These are phyloP conservation scores for Sporothrix euskadiensis DNA, from an alignment of 2,329 filamentous ascomycete species.

Conservation along the genomic window DNA sequence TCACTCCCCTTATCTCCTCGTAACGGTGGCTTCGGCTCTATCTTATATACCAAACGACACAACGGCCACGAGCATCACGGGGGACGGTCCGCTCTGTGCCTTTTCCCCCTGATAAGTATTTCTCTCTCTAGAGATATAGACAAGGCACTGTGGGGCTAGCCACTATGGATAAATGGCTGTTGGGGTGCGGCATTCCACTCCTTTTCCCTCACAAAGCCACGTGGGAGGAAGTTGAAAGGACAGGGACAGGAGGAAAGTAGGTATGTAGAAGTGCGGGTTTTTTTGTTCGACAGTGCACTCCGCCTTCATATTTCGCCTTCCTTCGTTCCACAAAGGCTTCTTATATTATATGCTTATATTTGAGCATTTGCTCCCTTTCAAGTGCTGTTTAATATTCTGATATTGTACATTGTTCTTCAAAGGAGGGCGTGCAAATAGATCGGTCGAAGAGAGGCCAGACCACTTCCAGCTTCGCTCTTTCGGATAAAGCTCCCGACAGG, in stretches of 20 bases:
- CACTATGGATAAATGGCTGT: conserved; percentile 19
- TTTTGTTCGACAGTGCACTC: not conserved
- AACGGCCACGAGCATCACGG: conserved; percentile 11
- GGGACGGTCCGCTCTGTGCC: conserved; percentile 22
- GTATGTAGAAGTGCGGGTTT: not conserved
- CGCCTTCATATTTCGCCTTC: not conserved
- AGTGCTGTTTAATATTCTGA: not conserved
- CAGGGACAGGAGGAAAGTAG: not conserved
- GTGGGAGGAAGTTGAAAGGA: not conserved
- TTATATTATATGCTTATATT: not conserved
- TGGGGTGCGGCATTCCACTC: not conserved
- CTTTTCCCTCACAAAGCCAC: not conserved
- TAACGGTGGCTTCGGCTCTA: conserved; percentile 23
- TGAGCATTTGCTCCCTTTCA: not conserved
- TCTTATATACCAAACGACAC: not conserved
- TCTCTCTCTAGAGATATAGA: not conserved
- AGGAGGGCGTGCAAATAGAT: not conserved
- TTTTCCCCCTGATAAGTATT: not conserved
- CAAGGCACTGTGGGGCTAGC: not conserved
- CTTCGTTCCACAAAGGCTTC: not conserved
- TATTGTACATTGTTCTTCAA: not conserved
- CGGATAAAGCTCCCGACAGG: conserved; percentile 1
- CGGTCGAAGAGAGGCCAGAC: not conserved
- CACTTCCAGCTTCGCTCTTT: not conserved
- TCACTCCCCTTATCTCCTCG: not conserved